Evolutionary conservation across 306 rosid genomes (phyloP).

Genomic region (cucumber (Cucumis sativus)): Cucumber_9930_V3 NC_026657.2:28407001-28407500

Average conservation of each 20-base stretch:
- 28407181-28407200: constrained; percentile 40
- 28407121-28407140: constrained; percentile 38
- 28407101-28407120: too few species aligned
- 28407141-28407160: constrained; percentile 83
- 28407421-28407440: too few species aligned
- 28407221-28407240: constrained; percentile 88
- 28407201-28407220: constrained; percentile 69
- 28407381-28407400: too few species aligned
- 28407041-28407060: constrained; percentile 24
- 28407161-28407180: constrained; percentile 88
- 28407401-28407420: too few species aligned
- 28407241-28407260: constrained; percentile 61
- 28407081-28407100: too few species aligned
- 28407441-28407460: too few species aligned
- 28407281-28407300: constrained; percentile 57
- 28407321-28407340: too few species aligned
- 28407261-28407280: constrained; percentile 56
- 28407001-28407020: constrained; percentile 75
- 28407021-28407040: constrained; percentile 89
- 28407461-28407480: too few species aligned
- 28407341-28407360: neutral
- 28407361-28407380: too few species aligned
- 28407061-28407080: too few species aligned
- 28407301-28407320: constrained; percentile 62
- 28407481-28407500: too few species aligned